Conservation (phyloP, 2,329 filamentous ascomycete genomes). For the Cytospora mali region DNA sequence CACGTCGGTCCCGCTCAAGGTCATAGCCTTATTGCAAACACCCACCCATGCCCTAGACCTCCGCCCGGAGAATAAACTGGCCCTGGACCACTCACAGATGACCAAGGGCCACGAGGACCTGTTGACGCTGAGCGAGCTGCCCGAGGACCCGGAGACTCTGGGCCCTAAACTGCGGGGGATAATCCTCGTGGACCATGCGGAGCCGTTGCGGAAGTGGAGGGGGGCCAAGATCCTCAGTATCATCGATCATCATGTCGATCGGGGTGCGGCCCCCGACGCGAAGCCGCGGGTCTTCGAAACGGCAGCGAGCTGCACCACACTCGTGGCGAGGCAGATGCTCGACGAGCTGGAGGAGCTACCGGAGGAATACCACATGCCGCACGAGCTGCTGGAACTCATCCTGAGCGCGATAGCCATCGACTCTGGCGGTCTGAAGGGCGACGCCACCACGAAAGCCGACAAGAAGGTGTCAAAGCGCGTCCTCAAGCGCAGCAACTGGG, state of each 20-base stretch:
- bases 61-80: conserved; percentile 50
- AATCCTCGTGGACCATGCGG: conserved; percentile 47
- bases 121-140: conserved; percentile 50
- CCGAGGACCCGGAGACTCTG: conserved; percentile 49
- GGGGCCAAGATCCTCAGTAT: conserved; percentile 47
- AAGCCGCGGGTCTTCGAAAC: conserved; percentile 47
- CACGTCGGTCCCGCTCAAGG: conserved; percentile 45
- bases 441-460: conserved; percentile 41
- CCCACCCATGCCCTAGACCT: conserved; percentile 48
- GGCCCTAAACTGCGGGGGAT: conserved; percentile 46
- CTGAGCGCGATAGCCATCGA: conserved; percentile 51
- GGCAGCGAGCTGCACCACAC: conserved; percentile 47
- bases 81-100: conserved; percentile 48
- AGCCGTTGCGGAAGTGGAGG: conserved; percentile 46
- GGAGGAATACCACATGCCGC: conserved; percentile 50
- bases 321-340: conserved; percentile 50
- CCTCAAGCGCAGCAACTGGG: conserved; percentile 46
- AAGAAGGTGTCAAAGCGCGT: conserved; percentile 42
- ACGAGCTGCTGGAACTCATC: conserved; percentile 51
- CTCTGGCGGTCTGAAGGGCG: conserved; percentile 43
- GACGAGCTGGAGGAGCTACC: conserved; percentile 46
- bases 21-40: conserved; percentile 50
- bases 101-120: conserved; percentile 48
- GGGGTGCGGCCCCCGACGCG: conserved; percentile 44
- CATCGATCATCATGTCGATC: conserved; percentile 50